Conservation (phyloP, 2,329 filamentous ascomycete species). For the Aureobasidium vineae region DNA sequence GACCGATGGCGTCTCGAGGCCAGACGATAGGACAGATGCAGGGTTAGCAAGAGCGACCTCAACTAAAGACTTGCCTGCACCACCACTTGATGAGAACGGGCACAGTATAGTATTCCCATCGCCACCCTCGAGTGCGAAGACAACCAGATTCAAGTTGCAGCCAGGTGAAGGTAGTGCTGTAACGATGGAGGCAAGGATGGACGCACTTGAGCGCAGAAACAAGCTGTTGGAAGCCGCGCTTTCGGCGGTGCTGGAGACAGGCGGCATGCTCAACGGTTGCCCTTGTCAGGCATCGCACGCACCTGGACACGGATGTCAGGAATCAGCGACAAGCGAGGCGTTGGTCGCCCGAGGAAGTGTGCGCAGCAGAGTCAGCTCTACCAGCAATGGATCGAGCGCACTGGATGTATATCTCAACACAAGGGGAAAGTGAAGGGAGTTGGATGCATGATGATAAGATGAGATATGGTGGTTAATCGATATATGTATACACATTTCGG, state of each 20-base stretch:
- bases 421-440: conserved; percentile 26
- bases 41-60: background rate
- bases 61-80: conserved; percentile 23
- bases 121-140: conserved; percentile 26
- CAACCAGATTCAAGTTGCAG: conserved; percentile 14
- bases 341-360: conserved; percentile 30
- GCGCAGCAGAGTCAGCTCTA: conserved; percentile 32
- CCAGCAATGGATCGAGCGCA: conserved; percentile 36
- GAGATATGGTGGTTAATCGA: background rate
- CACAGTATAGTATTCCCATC: conserved; percentile 16
- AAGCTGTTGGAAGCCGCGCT: conserved; percentile 42
- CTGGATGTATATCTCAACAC: conserved; percentile 41
- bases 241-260: conserved; percentile 42
- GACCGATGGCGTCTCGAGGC: background rate
- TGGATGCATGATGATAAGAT: background rate
- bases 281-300: conserved; percentile 27
- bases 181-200: conserved; percentile 38
- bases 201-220: conserved; percentile 44
- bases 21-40: background rate
- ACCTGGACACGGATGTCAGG: background rate
- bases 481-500: conserved; percentile 20
- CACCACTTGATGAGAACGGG: conserved; percentile 1
- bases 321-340: background rate
- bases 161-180: conserved; percentile 6
- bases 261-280: conserved; percentile 38